These are phyloP conservation scores for Phytopythium vexans DNA, from an alignment of 352 stramenopile genomes.

Conservation along the genomic window DNA sequence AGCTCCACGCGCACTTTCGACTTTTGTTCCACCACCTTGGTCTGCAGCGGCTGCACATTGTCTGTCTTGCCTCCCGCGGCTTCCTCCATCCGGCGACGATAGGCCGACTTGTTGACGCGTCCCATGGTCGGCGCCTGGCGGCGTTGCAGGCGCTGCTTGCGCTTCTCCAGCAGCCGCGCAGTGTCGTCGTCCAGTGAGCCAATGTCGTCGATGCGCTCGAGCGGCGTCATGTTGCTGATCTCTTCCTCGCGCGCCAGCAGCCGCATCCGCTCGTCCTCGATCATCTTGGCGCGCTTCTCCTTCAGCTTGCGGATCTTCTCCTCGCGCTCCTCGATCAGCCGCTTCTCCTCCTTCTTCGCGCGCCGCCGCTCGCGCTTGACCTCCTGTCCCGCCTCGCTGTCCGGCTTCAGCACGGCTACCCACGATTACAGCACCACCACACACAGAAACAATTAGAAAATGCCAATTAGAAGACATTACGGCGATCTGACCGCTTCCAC, in stretches of 20 bases:
- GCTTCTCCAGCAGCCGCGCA: slow-evolving; percentile 63
- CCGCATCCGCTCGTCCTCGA: slow-evolving; percentile 52
- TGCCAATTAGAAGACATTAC: not conserved
- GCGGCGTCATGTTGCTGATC: slow-evolving; percentile 75
- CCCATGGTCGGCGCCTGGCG: slow-evolving; percentile 63
- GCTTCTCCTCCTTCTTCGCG: slow-evolving; percentile 59
- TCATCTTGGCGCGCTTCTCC: slow-evolving; percentile 48
- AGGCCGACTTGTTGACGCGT: slow-evolving; percentile 75
- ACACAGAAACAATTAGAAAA: not conserved
- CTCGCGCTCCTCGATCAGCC: slow-evolving; percentile 46
- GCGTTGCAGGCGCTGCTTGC: slow-evolving; percentile 65
- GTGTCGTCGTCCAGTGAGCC: slow-evolving; percentile 78
- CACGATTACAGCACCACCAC: not conserved
- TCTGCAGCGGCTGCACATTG: slow-evolving; percentile 66
- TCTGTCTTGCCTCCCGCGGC: slow-evolving; percentile 74
- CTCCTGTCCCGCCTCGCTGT: slow-evolving; percentile 55
- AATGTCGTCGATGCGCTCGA: slow-evolving; percentile 60
- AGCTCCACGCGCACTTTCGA: slow-evolving; percentile 66
- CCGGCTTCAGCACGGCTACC: slow-evolving; percentile 64
- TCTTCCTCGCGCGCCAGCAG: slow-evolving; percentile 56
- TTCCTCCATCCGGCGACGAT: slow-evolving; percentile 71
- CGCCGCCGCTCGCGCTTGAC: slow-evolving; percentile 51
- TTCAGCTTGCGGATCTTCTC: slow-evolving; percentile 73
- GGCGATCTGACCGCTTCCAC: not conserved
- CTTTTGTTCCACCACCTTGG: slow-evolving; percentile 60